These are phyloP conservation scores for Saturnispora besseyi DNA, from an alignment of 805 yeast genomes.

Conservation along the genomic window DNA sequence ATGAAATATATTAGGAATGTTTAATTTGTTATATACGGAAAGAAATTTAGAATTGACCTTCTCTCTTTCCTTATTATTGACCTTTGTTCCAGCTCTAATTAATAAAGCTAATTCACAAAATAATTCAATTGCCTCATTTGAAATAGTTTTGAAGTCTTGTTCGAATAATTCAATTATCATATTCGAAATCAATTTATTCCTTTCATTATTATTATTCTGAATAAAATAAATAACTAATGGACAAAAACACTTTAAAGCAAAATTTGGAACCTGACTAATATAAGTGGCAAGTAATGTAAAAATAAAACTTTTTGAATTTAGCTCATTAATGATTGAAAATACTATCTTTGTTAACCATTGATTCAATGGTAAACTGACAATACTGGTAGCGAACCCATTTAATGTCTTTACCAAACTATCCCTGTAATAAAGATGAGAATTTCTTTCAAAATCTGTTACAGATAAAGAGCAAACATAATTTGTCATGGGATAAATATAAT, in stretches of 20 bases:
- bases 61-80: slow-evolving; percentile 8
- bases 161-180: slow-evolving; percentile 21
- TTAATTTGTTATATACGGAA: slow-evolving; percentile 25
- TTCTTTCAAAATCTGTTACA: slow-evolving; percentile 19
- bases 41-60: slow-evolving; percentile 19
- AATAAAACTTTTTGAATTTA: slow-evolving; percentile 24
- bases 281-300: slow-evolving; percentile 30
- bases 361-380: slow-evolving; percentile 15
- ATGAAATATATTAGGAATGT: slow-evolving; percentile 22
- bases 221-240: slow-evolving; percentile 24
- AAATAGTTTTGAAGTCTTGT: slow-evolving; percentile 5
- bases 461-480: slow-evolving; percentile 29
- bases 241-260: slow-evolving; percentile 24
- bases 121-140: slow-evolving; percentile 14
- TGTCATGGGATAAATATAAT: slow-evolving; percentile 27
- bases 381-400: slow-evolving; percentile 14
- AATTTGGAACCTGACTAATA: slow-evolving; percentile 19
- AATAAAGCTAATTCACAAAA: slow-evolving; percentile 28
- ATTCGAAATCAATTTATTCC: slow-evolving; percentile 14
- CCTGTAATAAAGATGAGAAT: slow-evolving; percentile 9
- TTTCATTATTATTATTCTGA: slow-evolving; percentile 12
- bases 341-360: slow-evolving; percentile 27
- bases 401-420: slow-evolving; percentile 10
- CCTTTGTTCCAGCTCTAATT: slow-evolving; percentile 34
- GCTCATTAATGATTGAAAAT: slow-evolving; percentile 28